phyloP scores from a whole-genome alignment of 768 basidiomycete species.

The Pleurotus citrinopileatus region DNA sequence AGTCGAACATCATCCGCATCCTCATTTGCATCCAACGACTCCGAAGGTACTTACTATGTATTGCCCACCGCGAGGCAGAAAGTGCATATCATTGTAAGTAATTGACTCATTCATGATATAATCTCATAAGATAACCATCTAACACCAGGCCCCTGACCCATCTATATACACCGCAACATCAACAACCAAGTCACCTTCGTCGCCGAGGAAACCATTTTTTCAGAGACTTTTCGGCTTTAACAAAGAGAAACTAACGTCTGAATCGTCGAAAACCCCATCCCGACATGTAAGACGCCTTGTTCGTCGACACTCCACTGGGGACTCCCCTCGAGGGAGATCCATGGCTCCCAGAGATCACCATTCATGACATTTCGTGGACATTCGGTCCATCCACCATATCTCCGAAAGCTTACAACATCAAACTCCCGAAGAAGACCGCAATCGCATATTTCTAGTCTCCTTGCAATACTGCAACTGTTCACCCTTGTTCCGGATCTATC shows the following conservation, averaged over 20 bases:
- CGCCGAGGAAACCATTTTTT: constrained; percentile 62
- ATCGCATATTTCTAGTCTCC: not conserved
- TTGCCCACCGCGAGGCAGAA: constrained; percentile 72
- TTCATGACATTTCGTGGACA: not conserved
- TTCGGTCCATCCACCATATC: not conserved
- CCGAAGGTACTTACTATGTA: constrained; percentile 74
- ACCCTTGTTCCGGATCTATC: no score
- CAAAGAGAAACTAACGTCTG: constrained; percentile 43
- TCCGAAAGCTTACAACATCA: not conserved
- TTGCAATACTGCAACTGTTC: not conserved
- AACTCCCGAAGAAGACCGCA: not conserved
- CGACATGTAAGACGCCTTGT: constrained; percentile 35
- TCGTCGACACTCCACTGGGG: constrained; percentile 51
- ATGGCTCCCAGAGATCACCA: not conserved
- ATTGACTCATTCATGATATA: constrained; percentile 13
- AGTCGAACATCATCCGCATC: constrained; percentile 31
- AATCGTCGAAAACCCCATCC: constrained; percentile 35
- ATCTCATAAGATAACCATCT: constrained; percentile 25
- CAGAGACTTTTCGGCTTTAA: constrained; percentile 56
- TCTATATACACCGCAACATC: constrained; percentile 61
- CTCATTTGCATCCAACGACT: constrained; percentile 48
- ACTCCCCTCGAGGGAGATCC: constrained; percentile 10
- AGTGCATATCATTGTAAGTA: constrained; percentile 67
- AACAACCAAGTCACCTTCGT: constrained; percentile 53
- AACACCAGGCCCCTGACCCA: constrained; percentile 36